Conservation (phyloP, 495 filamentous ascomycete species). For the Annulohypoxylon nitens region DNA sequence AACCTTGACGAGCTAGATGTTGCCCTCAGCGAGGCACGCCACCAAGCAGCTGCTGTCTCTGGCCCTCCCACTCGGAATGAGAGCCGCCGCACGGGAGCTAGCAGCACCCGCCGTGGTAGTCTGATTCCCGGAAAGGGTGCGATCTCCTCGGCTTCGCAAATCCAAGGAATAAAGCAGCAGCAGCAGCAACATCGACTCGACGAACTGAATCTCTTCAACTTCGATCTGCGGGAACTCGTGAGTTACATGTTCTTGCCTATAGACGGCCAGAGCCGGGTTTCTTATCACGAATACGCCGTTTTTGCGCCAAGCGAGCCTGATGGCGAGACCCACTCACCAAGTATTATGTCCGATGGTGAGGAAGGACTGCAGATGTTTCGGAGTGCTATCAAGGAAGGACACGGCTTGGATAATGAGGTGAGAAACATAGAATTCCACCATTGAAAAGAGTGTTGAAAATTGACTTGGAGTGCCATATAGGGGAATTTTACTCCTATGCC, state of each 20-base stretch:
- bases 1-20: slow-evolving; percentile 51
- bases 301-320: slow-evolving; percentile 40
- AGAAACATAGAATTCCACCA: slow-evolving; percentile 3
- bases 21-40: slow-evolving; percentile 45
- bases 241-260: slow-evolving; percentile 35
- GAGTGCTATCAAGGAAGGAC: slow-evolving; percentile 43
- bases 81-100: slow-evolving; percentile 46
- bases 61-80: slow-evolving; percentile 36
- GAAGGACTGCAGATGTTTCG: slow-evolving; percentile 48
- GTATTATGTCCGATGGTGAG: slow-evolving; percentile 49
- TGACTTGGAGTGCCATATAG: slow-evolving; percentile 24
- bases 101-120: slow-evolving; percentile 47
- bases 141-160: slow-evolving; percentile 24
- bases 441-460: slow-evolving; percentile 1
- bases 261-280: slow-evolving; percentile 43
- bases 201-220: slow-evolving; percentile 46
- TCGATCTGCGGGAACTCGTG: slow-evolving; percentile 46
- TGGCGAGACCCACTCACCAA: slow-evolving; percentile 45
- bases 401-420: slow-evolving; percentile 49
- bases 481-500: slow-evolving; percentile 48
- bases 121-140: slow-evolving; percentile 39
- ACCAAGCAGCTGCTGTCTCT: slow-evolving; percentile 37
- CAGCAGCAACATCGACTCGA: slow-evolving; percentile 30
- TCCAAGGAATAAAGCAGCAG: slow-evolving; percentile 24
- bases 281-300: slow-evolving; percentile 54